Percentiles rank a stretch among this genome's conserved stretches.
phyloP scores from a whole-genome alignment of 1,139 yeast species.

The Suhomyces anneliseae region DNA sequence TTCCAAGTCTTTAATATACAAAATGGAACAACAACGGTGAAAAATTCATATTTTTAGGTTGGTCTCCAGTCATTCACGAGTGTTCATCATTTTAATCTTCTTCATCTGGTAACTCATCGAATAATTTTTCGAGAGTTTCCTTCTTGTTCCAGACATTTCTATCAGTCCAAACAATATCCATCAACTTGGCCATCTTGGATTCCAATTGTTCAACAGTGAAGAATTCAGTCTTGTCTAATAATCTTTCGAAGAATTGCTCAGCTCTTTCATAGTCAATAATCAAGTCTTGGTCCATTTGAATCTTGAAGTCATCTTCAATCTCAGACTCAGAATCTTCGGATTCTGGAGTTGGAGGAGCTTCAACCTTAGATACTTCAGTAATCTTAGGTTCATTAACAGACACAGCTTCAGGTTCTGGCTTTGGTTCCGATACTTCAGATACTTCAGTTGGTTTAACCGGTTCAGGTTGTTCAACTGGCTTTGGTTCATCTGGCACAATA shows the following conservation, averaged over 20 bases:
- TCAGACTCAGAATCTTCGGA: conserved; percentile 20
- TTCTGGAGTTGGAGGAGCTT: not conserved
- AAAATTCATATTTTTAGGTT: too few species aligned
- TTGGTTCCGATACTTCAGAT: too few species aligned
- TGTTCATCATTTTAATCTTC: too few species aligned
- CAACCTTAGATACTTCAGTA: not conserved
- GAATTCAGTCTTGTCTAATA: conserved; percentile 44
- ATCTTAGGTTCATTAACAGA: too few species aligned
- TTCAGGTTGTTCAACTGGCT: too few species aligned
- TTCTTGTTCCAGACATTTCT: conserved; percentile 69
- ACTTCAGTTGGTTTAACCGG: too few species aligned
- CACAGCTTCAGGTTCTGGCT: too few species aligned
- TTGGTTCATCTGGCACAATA: too few species aligned
- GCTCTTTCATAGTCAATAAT: conserved; percentile 32
- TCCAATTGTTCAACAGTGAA: conserved; percentile 73
- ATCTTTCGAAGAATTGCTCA: conserved; percentile 27
- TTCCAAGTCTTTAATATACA: too few species aligned
- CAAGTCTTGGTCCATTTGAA: conserved; percentile 21
- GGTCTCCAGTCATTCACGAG: too few species aligned
- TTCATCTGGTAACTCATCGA: conserved; percentile 14
- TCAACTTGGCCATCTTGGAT: conserved; percentile 65
- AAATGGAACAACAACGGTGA: too few species aligned
- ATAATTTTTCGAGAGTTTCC: conserved; percentile 31
- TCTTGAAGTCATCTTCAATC: conserved; percentile 21
- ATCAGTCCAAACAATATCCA: conserved; percentile 75